Evolutionary conservation across 495 filamentous ascomycete genomes (phyloP), one percentile per base, ranked within the genome.

Genomic region (Aspergillus carlsbadensis): DNA sequence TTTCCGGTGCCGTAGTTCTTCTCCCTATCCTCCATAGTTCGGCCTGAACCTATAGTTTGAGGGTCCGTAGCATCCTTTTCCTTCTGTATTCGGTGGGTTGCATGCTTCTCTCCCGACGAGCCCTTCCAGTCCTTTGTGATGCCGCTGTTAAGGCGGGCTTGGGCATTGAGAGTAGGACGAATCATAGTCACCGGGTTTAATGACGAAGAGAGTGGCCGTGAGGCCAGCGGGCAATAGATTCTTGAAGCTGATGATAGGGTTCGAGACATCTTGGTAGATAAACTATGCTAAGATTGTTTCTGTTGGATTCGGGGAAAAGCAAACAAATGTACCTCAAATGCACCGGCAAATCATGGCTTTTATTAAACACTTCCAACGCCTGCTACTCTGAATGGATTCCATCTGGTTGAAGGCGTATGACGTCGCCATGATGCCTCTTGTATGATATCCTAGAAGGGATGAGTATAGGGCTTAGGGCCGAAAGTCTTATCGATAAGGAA

Each of bases 1-100:
- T 73, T 57, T n/a, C 70, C 77, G 46, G 71, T 52, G 6, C 68
- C 65, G 20, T 65, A 56, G 13, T 73, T 73, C 24, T 57, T 55
- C 15, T 68, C 61, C 40, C 74, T 68, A 41, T 81, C 78, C 40
- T 64, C 58, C 59, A 75, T 67, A 0, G 71, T 79, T 2, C 65
- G 52, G 36, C 67, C 60, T 0, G 72, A 61, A 5, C 70, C 70
- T 6, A 71, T 61, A 10, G 70, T 63, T 33, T 77, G 64, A 14
- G 74, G 62, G 44, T 78, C 73, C 2, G 65, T 62, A 2, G 62
- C 67, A 35, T 87, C 80, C 5, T 76, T 70, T 20, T 49, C 46
- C 22, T 67, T 65, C 42, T 80, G 58, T 1, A 63, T 60, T 20
- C 77, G 66, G 33, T 71, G 63, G 14, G 63, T 59, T 14, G 59